These are phyloP conservation scores for Flaveria trinervia DNA, from an alignment of 129 eudicot genomes.

Conservation along the genomic window DNA sequence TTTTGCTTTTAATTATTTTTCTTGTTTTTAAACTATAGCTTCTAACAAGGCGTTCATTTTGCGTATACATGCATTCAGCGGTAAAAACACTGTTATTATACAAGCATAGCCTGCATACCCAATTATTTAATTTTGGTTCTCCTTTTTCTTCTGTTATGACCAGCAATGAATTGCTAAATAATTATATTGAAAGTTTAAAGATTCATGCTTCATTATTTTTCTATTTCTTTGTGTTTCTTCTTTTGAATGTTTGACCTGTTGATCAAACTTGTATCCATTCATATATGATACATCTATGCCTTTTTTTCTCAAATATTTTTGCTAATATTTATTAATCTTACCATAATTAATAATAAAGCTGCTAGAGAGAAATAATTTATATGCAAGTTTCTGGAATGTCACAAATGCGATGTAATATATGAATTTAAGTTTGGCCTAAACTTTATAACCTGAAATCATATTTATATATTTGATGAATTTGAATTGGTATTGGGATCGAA, in stretches of 20 bases:
- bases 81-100: not conserved
- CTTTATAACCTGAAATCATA: not conserved
- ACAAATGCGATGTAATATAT: not conserved
- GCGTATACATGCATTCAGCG: no score
- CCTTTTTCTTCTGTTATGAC: no score
- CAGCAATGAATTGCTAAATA: no score
- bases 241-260: not conserved
- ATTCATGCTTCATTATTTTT: not conserved
- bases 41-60: no score
- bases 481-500: conserved; percentile 22
- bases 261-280: conserved; percentile 1
- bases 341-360: not conserved
- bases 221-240: not conserved
- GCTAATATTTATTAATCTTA: not conserved
- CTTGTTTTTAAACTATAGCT: no score
- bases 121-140: not conserved
- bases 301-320: not conserved
- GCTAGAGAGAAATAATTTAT: not conserved
- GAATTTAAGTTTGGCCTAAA: conserved; percentile 5
- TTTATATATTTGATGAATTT: conserved; percentile 4
- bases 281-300: conserved; percentile 1
- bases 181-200: no score
- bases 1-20: no score
- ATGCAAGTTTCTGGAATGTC: conserved; percentile 1
- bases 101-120: not conserved